Evolutionary conservation across 495 filamentous ascomycete species (phyloP).

Genomic region (Aspergillus kassunensis): DNA sequence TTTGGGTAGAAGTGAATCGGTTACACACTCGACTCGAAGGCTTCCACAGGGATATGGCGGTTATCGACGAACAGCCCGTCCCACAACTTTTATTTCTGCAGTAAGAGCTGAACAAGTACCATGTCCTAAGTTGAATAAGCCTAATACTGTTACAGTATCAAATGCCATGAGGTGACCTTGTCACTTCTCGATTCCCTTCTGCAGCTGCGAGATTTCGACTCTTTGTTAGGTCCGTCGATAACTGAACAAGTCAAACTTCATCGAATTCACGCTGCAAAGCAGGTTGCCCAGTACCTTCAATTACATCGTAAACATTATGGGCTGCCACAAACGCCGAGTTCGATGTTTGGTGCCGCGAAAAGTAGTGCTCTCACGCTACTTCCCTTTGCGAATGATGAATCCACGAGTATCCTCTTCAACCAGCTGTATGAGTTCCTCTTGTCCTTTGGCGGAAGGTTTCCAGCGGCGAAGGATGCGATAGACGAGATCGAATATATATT

Average conservation of each 20-base stretch:
- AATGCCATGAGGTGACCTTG: constrained; percentile 26
- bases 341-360: constrained; percentile 30
- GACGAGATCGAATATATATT: constrained; percentile 21
- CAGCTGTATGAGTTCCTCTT: constrained; percentile 32
- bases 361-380: constrained; percentile 27
- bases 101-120: constrained; percentile 23
- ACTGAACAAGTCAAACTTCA: constrained; percentile 18
- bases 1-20: constrained; percentile 19
- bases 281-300: constrained; percentile 31
- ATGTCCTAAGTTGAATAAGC: not conserved
- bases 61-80: constrained; percentile 22
- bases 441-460: constrained; percentile 27
- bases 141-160: constrained; percentile 23
- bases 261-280: constrained; percentile 23
- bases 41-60: constrained; percentile 21
- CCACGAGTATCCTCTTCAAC: constrained; percentile 25
- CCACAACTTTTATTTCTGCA: constrained; percentile 36
- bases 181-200: constrained; percentile 23
- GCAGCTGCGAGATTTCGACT: constrained; percentile 14
- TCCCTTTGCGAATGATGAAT: constrained; percentile 21
- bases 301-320: constrained; percentile 31
- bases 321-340: constrained; percentile 30
- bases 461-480: constrained; percentile 25
- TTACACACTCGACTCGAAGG: constrained; percentile 25
- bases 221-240: constrained; percentile 1